phyloP scores from a whole-genome alignment of 352 stramenopile genomes.

The Globisporangium cystogenes region DNA sequence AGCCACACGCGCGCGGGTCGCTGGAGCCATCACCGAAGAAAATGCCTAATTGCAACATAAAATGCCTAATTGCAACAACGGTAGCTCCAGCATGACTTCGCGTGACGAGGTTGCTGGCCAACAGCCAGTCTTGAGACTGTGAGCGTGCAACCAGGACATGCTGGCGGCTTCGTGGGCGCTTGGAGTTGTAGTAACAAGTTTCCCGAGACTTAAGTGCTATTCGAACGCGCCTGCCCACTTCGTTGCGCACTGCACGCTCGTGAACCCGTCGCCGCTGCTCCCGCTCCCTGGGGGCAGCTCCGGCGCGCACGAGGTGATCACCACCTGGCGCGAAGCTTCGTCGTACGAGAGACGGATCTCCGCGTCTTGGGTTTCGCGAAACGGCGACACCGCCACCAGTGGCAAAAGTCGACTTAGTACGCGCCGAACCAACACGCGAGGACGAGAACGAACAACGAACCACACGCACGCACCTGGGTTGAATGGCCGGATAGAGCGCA shows the following conservation, averaged over 20 bases:
- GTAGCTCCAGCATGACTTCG: no score
- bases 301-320: conserved; percentile 51
- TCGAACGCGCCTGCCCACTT: conserved; percentile 70
- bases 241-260: conserved; percentile 40
- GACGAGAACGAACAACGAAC: background rate
- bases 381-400: background rate
- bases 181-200: no score
- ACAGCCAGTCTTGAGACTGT: no score
- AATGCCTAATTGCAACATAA: no score
- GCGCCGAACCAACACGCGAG: no score
- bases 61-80: no score
- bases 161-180: no score
- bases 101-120: no score
- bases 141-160: no score
- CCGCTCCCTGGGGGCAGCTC: conserved; percentile 7
- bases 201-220: no score
- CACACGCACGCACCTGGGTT: conserved; percentile 36
- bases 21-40: background rate
- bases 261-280: conserved; percentile 16
- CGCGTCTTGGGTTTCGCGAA: conserved; percentile 20
- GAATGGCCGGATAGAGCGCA: conserved; percentile 71
- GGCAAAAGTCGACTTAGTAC: no score
- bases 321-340: conserved; percentile 28
- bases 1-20: background rate
- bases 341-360: conserved; percentile 63